Evolutionary conservation across 805 yeast species (phyloP), one percentile per base, ranked within the genome.

Genomic region (Lipomyces anomalus): DNA sequence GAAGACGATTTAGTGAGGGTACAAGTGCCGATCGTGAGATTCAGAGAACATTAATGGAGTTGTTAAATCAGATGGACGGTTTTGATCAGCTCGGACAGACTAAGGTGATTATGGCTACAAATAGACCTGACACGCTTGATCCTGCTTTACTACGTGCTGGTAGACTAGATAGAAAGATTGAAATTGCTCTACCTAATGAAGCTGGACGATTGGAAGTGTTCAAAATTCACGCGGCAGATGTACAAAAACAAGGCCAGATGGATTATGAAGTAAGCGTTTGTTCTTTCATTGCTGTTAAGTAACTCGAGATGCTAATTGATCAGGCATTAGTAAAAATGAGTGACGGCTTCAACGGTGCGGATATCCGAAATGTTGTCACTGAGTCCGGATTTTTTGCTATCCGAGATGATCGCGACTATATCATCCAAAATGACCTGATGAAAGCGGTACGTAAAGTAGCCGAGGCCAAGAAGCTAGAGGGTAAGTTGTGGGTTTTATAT

Each of bases 331-430:
- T 90, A 33, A 92, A 92, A 71, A 92, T 92, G 97, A 84, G 95
- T 66, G 98, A 90, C 68, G 97, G 97, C 1, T 92, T 92, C 70
- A 90, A 90, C 67, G 98, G 98, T 71, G 97, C 97, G 4, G 98
- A 90, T 74, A 82, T 90, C 58, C 80, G 98, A 67, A 90, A 90
- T 64, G 95, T 92, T 48, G 76, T 89, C 28, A 90, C 98, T n/a
- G 98, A 90, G 70, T 96, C 97, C 22, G 98, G 98, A 2, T 92
- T 92, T 70, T 87, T 89, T 58, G 97, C 98, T 43, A 92, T 92
- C 58, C 79, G 98, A 69, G 97, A 92, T 62, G 98, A 92, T 64
- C 80, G 98, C 61, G 97, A 90, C 65, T 87, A 86, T 68, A 87
- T 92, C 58, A 65, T 86, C 43, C 98, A 92, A 65, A 81, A 84